A percentile compares a stretch with the other conserved stretches of the same genome.
Conservation (phyloP, 768 basidiomycete species). For the Paxillus ammoniavirescens region DNA sequence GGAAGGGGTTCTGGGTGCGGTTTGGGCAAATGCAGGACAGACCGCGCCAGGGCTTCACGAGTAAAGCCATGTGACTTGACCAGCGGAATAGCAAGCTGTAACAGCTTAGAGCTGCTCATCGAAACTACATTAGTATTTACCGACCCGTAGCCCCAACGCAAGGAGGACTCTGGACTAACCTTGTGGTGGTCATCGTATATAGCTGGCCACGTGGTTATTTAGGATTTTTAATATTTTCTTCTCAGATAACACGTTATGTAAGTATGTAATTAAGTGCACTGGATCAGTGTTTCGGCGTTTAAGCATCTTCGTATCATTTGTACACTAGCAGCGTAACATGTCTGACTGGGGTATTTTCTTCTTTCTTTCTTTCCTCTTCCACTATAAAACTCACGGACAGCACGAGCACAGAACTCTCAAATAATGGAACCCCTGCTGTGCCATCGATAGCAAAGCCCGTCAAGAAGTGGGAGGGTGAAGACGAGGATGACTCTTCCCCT, state of each 20-base stretch:
- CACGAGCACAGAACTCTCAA: constrained; percentile 35
- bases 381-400: constrained; percentile 21
- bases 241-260: background rate
- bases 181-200: constrained; percentile 11
- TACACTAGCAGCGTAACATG: no score
- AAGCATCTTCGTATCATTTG: constrained; percentile 1
- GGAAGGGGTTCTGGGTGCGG: constrained; percentile 60
- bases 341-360: constrained; percentile 44
- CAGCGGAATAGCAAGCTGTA: constrained; percentile 63
- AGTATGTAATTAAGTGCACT: background rate
- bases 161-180: constrained; percentile 7
- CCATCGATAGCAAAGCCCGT: constrained; percentile 25
- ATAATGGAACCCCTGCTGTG: constrained; percentile 32
- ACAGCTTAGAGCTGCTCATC: constrained; percentile 33
- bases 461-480: constrained; percentile 88
- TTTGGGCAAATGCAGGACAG: constrained; percentile 53
- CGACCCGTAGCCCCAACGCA: background rate
- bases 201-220: background rate
- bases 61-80: constrained; percentile 72
- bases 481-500: constrained; percentile 78
- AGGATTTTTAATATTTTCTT: background rate
- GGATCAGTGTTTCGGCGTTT: background rate
- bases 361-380: background rate
- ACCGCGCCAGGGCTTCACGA: constrained; percentile 61
- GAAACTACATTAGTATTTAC: background rate